Base-by-base conservation (phyloP, 257 asterid genomes). In the Ilex aquifolium region DNA sequence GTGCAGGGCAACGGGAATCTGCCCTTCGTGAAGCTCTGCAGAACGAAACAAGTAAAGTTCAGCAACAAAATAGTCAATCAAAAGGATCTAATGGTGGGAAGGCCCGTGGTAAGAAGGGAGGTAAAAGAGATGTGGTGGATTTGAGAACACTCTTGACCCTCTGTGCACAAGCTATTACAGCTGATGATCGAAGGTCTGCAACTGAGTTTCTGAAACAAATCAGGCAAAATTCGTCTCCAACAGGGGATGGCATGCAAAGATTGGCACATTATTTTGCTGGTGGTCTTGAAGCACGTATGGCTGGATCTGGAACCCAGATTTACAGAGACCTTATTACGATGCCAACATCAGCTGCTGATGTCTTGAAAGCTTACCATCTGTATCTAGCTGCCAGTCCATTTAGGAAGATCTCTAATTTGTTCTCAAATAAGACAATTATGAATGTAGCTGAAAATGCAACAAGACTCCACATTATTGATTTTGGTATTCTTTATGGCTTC, bases 211-310 rank as follows among this genome's bases (percentile, higher is more conserved):
- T 75, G 30, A 71, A 56, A 67, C 63, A 75, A 64, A 75, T 75
- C 10, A 58, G 80, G 55, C 66, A 53, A 58, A 67, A 75, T 57
- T 59, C 80, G 6, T 39, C 67, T 14, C 72, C 69, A 3, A 69
- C 72, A 0, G 88, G 84, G 2, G 83, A 79, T 14, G 88, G 83
- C 7, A 79, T 72, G 82, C 85, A 79, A 63, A 79, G 85, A 63
- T 70, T 79, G 2, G 85, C 88, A n/a, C 61, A 74, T 53, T 76
- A 69, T 57, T 79, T 82, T 27, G 80, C 85, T 14, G 56, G 72
- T 57, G 88, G 83, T 32, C 79, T 82, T 14, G 83, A 79, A 62
- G 83, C 85, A 0, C 85, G 85, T 21, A 63, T 79, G 78, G 84
- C 81, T 56, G 88, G 88, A 13, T 63, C 75, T 0, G 85, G 83